Evolutionary conservation across 805 yeast genomes (phyloP), one percentile per base, ranked within the genome.

Genomic region (Cyberlindnera japonica): DNA sequence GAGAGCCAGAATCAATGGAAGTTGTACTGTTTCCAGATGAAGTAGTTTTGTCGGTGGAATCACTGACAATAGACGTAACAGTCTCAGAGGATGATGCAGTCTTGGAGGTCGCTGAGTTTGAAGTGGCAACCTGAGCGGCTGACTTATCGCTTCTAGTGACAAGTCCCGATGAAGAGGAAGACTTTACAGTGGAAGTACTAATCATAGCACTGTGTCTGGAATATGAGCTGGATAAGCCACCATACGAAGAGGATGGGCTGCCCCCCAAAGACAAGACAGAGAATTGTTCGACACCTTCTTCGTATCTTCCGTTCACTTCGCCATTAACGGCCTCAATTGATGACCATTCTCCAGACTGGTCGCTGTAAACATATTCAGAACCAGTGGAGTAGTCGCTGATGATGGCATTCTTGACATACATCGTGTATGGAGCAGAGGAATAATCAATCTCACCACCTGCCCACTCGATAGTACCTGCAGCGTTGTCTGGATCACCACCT

Each of bases 381-480:
- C 90, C 91, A 17, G 79, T 65, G 2, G 88, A 81, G 56, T 81
- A 83, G 61, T 83, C 89, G 18, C 79, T 67, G n/a, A 85, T 82
- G 21, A 70, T 59, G 31, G 87, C 55, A 4, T 71, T 66, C 54
- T 79, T 67, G 49, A 89, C 70, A 49, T 69, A 55, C 84, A 85
- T 82, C 15, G 77, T 55, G 62, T 79, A 86, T 37, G 93, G 91
- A 20, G 78, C 86, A 20, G 74, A 56, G 5, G 74, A 47, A 55
- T 77, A 83, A 56, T 84, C 81, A 12, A 88, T 78, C 15, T 50
- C 43, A 41, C 95, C 95, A 43, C 91, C 91, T 4, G 91, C 88
- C 93, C 93, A 83, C 54, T 77, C 77, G 42, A 83, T 81, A 2
- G 90, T 82, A 36, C 91, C 91, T 27, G 67, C 66, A 6, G 70